phyloP scores from a whole-genome alignment of 768 basidiomycete genomes.

The Tricholoma sp. region DNA sequence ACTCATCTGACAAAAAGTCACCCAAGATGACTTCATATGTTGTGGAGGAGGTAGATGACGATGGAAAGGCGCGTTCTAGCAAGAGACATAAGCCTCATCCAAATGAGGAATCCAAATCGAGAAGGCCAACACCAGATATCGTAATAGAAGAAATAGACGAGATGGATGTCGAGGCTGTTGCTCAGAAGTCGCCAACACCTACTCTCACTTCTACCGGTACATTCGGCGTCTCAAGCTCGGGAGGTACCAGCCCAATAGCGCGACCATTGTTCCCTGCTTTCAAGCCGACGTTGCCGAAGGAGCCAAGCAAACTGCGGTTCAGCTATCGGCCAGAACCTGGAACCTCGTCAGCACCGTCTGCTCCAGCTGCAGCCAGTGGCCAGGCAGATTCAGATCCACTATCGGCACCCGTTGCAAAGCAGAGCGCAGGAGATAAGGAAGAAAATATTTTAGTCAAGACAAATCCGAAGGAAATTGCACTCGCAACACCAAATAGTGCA shows the following conservation, averaged over 20 bases:
- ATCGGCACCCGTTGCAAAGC: not conserved
- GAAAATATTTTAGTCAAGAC: not conserved
- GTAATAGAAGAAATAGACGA: constrained; percentile 30
- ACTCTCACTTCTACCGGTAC: not conserved
- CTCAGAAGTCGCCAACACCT: constrained; percentile 11
- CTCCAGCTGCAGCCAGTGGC: constrained; percentile 6
- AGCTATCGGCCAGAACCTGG: constrained; percentile 57
- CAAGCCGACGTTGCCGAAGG: constrained; percentile 60
- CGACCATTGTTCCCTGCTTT: constrained; percentile 22
- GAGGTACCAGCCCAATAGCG: constrained; percentile 15
- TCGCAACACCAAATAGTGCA: constrained; percentile 19
- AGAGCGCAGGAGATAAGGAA: not conserved
- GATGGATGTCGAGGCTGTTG: constrained; percentile 15
- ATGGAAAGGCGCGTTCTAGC: constrained; percentile 32
- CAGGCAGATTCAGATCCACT: constrained; percentile 4
- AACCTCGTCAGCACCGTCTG: constrained; percentile 21
- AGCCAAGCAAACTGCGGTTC: constrained; percentile 74
- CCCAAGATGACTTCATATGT: constrained; percentile 11
- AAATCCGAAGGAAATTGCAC: constrained; percentile 23
- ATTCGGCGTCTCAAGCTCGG: not conserved
- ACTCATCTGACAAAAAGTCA: not conserved
- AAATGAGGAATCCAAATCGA: constrained; percentile 15
- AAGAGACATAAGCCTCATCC: constrained; percentile 46
- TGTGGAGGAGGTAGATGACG: constrained; percentile 34
- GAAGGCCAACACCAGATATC: constrained; percentile 14